Conservation (phyloP, 805 yeast genomes). For the Cyberlindnera saturnus region DNA sequence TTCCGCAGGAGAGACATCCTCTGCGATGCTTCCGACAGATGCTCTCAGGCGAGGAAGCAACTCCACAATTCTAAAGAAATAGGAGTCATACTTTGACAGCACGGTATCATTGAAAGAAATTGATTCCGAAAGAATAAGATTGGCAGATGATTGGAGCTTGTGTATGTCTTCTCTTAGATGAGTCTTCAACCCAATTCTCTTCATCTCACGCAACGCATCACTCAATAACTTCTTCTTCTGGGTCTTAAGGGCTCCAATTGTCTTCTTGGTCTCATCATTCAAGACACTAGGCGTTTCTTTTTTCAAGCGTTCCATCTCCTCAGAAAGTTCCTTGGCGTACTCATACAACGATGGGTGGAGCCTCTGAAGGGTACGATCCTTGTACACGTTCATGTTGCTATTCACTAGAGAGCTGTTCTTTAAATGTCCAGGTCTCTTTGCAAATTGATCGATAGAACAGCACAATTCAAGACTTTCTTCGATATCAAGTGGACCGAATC, state of each 20-base stretch:
- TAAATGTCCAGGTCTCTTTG: slow-evolving; percentile 49
- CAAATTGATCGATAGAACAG: slow-evolving; percentile 41
- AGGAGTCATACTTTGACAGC: slow-evolving; percentile 41
- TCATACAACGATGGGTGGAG: slow-evolving; percentile 44
- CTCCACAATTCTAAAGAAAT: slow-evolving; percentile 69
- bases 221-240: slow-evolving; percentile 77
- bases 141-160: slow-evolving; percentile 54
- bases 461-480: slow-evolving; percentile 5
- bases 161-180: slow-evolving; percentile 62
- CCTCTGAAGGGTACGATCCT: slow-evolving; percentile 27
- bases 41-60: slow-evolving; percentile 73
- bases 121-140: slow-evolving; percentile 52
- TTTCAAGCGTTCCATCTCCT: slow-evolving; percentile 55
- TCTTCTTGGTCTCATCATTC: slow-evolving; percentile 71
- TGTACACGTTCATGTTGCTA: slow-evolving; percentile 50
- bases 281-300: slow-evolving; percentile 70
- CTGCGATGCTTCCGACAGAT: slow-evolving; percentile 51
- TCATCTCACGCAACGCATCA: slow-evolving; percentile 67
- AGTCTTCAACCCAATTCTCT: slow-evolving; percentile 69
- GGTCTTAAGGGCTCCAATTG: slow-evolving; percentile 63
- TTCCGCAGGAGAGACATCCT: slow-evolving; percentile 71
- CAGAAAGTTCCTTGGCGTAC: slow-evolving; percentile 47
- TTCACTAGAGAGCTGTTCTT: slow-evolving; percentile 44
- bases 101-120: slow-evolving; percentile 35
- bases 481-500: slow-evolving; percentile 10